A percentile compares a stretch with the other conserved stretches of the same genome.
These are phyloP conservation scores for Brassica juncea DNA, from an alignment of 345 rosid species.

Conservation along the genomic window DNA sequence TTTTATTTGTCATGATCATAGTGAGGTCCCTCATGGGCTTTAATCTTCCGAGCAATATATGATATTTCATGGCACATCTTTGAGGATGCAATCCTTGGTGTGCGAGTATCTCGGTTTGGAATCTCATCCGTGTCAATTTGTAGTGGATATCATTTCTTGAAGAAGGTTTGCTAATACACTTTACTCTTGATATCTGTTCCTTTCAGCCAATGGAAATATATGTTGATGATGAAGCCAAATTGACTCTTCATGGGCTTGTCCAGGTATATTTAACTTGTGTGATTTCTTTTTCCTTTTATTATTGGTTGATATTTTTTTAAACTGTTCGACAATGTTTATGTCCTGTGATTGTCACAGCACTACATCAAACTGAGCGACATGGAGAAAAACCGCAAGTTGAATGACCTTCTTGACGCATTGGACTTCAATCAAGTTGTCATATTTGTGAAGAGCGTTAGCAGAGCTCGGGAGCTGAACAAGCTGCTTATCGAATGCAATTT, in stretches of 20 bases:
- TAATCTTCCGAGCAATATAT: neutral
- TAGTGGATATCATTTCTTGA: conserved; percentile 67
- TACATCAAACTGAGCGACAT: conserved; percentile 91
- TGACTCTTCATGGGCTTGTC: conserved; percentile 98
- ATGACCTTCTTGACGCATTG: conserved; percentile 96
- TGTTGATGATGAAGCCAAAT: conserved; percentile 96
- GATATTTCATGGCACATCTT: conserved; percentile 26
- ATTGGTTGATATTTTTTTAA: neutral
- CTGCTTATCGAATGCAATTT: conserved; percentile 92
- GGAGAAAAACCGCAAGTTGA: conserved; percentile 97
- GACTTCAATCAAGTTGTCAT: conserved; percentile 99
- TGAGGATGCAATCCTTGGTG: conserved; percentile 52
- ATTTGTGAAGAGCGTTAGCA: conserved; percentile 92
- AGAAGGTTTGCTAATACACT: conserved; percentile 66
- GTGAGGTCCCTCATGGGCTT: neutral
- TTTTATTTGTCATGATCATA: neutral
- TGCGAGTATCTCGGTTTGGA: conserved; percentile 51
- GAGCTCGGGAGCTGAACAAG: conserved; percentile 94
- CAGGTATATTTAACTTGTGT: conserved; percentile 52
- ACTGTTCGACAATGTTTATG: neutral
- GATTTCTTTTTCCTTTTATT: neutral
- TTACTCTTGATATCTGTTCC: conserved; percentile 76
- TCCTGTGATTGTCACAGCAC: conserved; percentile 55
- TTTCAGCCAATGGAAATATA: conserved; percentile 99
- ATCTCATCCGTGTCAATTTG: conserved; percentile 60